Percentiles rank a stretch among this genome's conserved stretches.
These are phyloP conservation scores for Pseudopyrenochaeta lycopersici DNA, from an alignment of 2,329 filamentous ascomycete genomes.

Conservation along the genomic window DNA sequence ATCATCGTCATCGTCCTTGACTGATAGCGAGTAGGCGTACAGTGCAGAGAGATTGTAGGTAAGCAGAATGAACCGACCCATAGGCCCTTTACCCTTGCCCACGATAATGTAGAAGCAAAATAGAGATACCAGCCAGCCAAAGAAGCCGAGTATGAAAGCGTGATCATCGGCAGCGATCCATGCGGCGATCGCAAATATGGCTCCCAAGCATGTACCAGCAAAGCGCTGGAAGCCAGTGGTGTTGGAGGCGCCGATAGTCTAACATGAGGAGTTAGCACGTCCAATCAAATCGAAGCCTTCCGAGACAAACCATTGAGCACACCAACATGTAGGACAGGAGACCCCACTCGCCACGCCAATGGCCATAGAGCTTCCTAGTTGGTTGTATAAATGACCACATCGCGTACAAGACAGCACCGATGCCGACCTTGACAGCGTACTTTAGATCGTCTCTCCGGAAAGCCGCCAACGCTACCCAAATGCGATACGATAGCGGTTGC, in stretches of 20 bases:
- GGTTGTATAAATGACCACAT: constrained; percentile 84
- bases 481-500: constrained; percentile 53
- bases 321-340: constrained; percentile 97
- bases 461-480: constrained; percentile 65
- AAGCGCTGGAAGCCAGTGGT: constrained; percentile 90
- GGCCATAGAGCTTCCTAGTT: constrained; percentile 81
- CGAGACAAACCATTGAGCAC: constrained; percentile 74
- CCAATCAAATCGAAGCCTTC: too few species aligned
- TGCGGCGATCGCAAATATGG: constrained; percentile 74
- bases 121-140: constrained; percentile 82
- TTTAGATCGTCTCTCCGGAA: constrained; percentile 72
- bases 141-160: constrained; percentile 75
- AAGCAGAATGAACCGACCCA: constrained; percentile 91
- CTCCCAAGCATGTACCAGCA: constrained; percentile 84
- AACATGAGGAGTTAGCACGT: background rate
- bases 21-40: constrained; percentile 90
- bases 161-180: constrained; percentile 83
- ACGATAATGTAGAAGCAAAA: constrained; percentile 92
- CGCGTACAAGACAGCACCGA: constrained; percentile 88
- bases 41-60: constrained; percentile 96
- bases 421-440: constrained; percentile 92
- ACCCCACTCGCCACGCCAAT: constrained; percentile 97
- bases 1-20: constrained; percentile 80
- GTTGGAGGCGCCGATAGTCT: constrained; percentile 91
- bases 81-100: constrained; percentile 81